A percentile compares a stretch with the other conserved stretches of the same genome.
Conservation (phyloP, 345 rosid genomes). For the Dipteronia sinensis region DNA sequence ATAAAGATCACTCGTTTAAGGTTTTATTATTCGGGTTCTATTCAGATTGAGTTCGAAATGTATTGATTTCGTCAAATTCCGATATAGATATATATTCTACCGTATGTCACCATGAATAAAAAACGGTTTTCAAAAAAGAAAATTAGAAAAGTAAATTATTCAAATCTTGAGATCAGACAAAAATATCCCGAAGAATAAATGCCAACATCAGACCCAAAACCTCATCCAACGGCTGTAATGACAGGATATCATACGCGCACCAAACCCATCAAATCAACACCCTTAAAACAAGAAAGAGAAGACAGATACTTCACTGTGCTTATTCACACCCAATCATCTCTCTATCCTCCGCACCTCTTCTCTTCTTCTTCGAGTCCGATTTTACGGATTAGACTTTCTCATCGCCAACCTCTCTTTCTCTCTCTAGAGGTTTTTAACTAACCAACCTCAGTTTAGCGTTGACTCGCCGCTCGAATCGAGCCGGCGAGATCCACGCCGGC, state of each 20-base stretch:
- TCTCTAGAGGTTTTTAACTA: conserved; percentile 9
- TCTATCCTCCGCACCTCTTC: conserved; percentile 16
- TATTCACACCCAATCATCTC: conserved; percentile 18
- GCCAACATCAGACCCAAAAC: too few species aligned
- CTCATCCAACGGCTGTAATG: neutral
- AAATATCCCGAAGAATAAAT: too few species aligned
- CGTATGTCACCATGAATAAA: too few species aligned
- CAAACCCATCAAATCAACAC: neutral
- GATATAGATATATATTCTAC: too few species aligned
- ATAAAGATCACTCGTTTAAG: too few species aligned
- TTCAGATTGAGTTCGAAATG: too few species aligned
- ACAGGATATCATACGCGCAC: neutral
- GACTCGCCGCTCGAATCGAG: conserved; percentile 13
- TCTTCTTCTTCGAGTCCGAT: conserved; percentile 27
- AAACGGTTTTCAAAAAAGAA: too few species aligned
- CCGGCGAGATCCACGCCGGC: conserved; percentile 39
- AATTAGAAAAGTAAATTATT: too few species aligned
- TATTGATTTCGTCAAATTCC: too few species aligned
- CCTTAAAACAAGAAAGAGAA: neutral
- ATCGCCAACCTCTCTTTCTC: neutral
- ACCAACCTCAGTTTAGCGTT: conserved; percentile 1
- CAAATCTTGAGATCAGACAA: too few species aligned
- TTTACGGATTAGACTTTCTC: conserved; percentile 28
- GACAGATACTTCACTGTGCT: conserved; percentile 24
- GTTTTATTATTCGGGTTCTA: too few species aligned